These are phyloP conservation scores for Agaricus blazei DNA, from an alignment of 768 basidiomycete genomes.

Conservation along the genomic window DNA sequence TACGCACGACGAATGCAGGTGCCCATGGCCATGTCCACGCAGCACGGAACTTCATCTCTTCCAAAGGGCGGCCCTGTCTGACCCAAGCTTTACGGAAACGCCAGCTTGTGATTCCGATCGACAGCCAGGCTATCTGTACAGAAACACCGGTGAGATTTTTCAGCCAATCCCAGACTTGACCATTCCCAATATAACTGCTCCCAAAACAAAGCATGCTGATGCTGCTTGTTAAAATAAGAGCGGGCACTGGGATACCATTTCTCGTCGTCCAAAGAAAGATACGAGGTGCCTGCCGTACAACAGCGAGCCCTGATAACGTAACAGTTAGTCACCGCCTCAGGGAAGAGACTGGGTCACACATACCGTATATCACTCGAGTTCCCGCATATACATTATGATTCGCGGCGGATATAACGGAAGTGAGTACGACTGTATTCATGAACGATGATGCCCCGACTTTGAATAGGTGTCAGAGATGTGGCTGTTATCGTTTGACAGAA, in stretches of 20 bases:
- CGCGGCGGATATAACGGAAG: constrained; percentile 79
- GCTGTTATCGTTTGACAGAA: too few relatives aligned
- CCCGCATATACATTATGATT: constrained; percentile 87
- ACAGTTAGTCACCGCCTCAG: neutral
- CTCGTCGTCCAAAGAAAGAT: constrained; percentile 66
- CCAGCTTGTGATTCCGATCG: constrained; percentile 81
- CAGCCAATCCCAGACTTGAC: constrained; percentile 75
- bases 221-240: constrained; percentile 69
- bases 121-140: constrained; percentile 89
- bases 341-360: constrained; percentile 18
- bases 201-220: constrained; percentile 72
- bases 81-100: constrained; percentile 79
- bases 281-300: constrained; percentile 60
- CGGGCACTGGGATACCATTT: constrained; percentile 64
- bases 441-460: constrained; percentile 68
- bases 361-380: constrained; percentile 72
- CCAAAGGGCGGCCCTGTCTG: constrained; percentile 57
- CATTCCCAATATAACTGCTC: constrained; percentile 72
- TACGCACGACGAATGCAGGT: constrained; percentile 69
- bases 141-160: constrained; percentile 88
- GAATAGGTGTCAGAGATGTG: constrained; percentile 4
- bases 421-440: constrained; percentile 83
- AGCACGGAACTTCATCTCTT: constrained; percentile 72
- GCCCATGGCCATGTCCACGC: constrained; percentile 85
- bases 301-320: constrained; percentile 42